Conservation (phyloP, 2,329 filamentous ascomycete genomes). For the Myotisia sp. region DNA sequence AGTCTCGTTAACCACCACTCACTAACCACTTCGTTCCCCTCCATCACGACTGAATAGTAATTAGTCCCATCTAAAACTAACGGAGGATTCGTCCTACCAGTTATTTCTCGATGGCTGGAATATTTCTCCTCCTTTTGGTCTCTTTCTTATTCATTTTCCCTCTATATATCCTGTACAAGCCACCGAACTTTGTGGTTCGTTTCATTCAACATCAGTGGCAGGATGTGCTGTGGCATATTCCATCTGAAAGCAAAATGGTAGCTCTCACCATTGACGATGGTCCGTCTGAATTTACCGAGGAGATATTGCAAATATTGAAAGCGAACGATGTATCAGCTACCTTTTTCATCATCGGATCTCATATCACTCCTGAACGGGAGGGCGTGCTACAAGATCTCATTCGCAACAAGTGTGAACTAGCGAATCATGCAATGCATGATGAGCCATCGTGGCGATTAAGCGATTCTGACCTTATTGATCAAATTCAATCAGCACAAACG, state of each 20-base stretch:
- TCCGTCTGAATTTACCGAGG: constrained; percentile 55
- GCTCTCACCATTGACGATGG: constrained; percentile 81
- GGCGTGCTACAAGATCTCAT: constrained; percentile 44
- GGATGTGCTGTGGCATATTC: constrained; percentile 61
- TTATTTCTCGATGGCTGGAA: too few relatives aligned
- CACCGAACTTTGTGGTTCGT: constrained; percentile 54
- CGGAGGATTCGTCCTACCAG: too few relatives aligned
- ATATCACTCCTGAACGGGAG: constrained; percentile 39
- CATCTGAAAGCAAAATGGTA: constrained; percentile 46
- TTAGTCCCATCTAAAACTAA: too few relatives aligned
- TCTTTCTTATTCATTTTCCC: constrained; percentile 15
- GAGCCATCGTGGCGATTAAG: constrained; percentile 54
- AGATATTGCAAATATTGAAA: constrained; percentile 55
- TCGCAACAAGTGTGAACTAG: constrained; percentile 55
- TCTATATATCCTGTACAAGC: constrained; percentile 66
- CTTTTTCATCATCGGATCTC: constrained; percentile 76
- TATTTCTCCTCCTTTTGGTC: too few relatives aligned
- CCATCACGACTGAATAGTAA: too few relatives aligned
- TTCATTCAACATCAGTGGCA: constrained; percentile 60
- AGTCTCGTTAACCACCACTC: too few relatives aligned
- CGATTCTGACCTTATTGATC: constrained; percentile 42
- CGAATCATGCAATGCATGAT: constrained; percentile 81
- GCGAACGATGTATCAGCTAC: constrained; percentile 58
- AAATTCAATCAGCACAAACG: constrained; percentile 52
- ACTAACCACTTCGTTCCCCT: too few relatives aligned